Percentiles rank a stretch among this genome's conserved stretches.
These are phyloP conservation scores for Porodaedalea pini DNA, from an alignment of 1,284 basidiomycete species.

Conservation along the genomic window DNA sequence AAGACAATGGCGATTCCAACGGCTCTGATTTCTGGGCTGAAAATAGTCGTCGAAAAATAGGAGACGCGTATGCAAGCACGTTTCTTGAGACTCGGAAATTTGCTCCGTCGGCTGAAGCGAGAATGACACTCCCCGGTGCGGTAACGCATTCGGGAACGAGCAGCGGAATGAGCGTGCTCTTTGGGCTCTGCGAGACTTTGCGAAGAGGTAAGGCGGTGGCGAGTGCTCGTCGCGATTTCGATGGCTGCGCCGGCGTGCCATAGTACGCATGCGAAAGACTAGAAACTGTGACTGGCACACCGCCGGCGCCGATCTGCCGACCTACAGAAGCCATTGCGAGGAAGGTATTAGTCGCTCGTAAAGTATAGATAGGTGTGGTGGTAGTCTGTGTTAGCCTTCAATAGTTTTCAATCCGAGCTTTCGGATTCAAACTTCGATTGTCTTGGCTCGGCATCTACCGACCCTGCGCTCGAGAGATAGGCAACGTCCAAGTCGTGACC, in stretches of 20 bases:
- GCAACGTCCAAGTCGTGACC: too few relatives aligned
- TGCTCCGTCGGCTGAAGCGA: slow-evolving; percentile 22
- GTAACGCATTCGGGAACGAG: slow-evolving; percentile 13
- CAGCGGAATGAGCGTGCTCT: neutral
- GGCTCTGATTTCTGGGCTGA: slow-evolving; percentile 10
- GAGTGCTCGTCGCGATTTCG: neutral
- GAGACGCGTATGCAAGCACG: slow-evolving; percentile 25
- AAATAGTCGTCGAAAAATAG: slow-evolving; percentile 29
- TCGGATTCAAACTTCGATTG: too few relatives aligned
- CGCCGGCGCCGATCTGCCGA: neutral
- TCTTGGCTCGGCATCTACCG: too few relatives aligned
- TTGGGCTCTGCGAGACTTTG: neutral
- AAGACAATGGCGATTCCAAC: slow-evolving; percentile 1
- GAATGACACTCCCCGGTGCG: slow-evolving; percentile 20
- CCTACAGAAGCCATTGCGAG: neutral
- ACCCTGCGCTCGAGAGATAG: too few relatives aligned
- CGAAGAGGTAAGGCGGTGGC: neutral
- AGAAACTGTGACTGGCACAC: neutral
- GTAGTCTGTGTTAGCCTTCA: too few relatives aligned
- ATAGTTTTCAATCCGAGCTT: too few relatives aligned
- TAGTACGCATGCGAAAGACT: neutral
- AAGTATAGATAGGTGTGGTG: too few relatives aligned
- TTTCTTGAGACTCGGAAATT: slow-evolving; percentile 25
- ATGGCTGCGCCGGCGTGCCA: neutral
- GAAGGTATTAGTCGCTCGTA: too few relatives aligned